Evolutionary conservation across 805 yeast species (phyloP), one percentile per base, ranked within the genome.

Genomic region (Candida anglica): DNA sequence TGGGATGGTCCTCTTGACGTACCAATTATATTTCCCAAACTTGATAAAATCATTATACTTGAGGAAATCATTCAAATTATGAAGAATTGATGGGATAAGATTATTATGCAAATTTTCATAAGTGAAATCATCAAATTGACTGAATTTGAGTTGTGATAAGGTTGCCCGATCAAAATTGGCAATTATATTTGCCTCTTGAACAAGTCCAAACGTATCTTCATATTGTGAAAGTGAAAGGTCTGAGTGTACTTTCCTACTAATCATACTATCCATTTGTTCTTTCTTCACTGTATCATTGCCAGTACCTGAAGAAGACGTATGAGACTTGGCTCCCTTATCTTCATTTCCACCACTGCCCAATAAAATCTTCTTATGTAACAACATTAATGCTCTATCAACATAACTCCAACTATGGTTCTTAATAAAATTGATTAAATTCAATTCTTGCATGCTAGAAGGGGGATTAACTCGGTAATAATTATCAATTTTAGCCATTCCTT

Each of bases 21-120:
- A 77, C 83, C 83, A 77, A 43, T 77, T 77, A 50, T 62, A 77
- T 36, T 69, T 66, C 5, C 75, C 75, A 47, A 69, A 73, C 32
- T 70, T 66, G 37, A 69, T 66, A 43, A 72, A 73, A 41, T 74
- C 73, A 37, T 71, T 70, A 41, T 72, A 67, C 47, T 71, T 69
- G 39, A 73, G 53, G 45, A 77, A 77, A 38, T 74, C 76, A 43
- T 73, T 72, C 41, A 77, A 53, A 42, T 74, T 75, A 44, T 77
- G 82, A 28, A 77, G 46, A 8, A 77, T 63, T 2, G 79, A 68
- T 1, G 83, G 81, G 23, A 77, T 64, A 39, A 77, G 52, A 50
- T 76, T 77, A 42, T 63, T 71, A 14, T 71, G 63, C 38, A 77
- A 50, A 48, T 75, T 74, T 28, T 67, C 74, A 42, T 75, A 77